Evolutionary conservation across 1,139 yeast species (phyloP).

Genomic region (Scheffersomyces parashehatae): DNA sequence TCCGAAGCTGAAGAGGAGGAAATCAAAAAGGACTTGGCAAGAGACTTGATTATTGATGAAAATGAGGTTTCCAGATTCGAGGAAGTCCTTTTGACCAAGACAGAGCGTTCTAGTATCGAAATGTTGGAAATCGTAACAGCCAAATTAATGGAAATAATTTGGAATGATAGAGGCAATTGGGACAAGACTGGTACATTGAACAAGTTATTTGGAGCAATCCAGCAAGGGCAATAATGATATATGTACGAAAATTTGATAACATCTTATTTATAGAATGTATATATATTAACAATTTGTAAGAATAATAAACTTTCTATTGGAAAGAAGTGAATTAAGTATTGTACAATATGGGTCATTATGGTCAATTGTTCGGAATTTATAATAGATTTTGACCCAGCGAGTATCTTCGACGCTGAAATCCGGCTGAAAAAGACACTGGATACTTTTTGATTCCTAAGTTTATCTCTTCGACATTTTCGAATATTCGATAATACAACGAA

Average conservation of each 20-base stretch:
- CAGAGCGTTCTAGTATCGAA: conserved; percentile 63
- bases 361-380: background rate
- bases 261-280: background rate
- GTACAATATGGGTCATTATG: background rate
- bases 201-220: conserved; percentile 22
- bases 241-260: conserved; percentile 3
- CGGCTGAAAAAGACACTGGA: background rate
- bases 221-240: background rate
- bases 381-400: too few species aligned
- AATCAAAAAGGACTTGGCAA: conserved; percentile 15
- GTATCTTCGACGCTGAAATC: too few species aligned
- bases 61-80: conserved; percentile 19
- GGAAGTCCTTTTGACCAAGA: conserved; percentile 32
- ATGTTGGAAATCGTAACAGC: conserved; percentile 75
- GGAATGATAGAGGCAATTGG: conserved; percentile 71
- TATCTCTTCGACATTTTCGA: background rate
- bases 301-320: background rate
- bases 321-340: background rate
- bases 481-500: background rate
- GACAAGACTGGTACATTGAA: conserved; percentile 52
- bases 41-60: conserved; percentile 30
- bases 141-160: conserved; percentile 67
- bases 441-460: background rate
- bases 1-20: conserved; percentile 24
- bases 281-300: background rate